Conservation (phyloP, 2,329 filamentous ascomycete species). For the Monilinia fructigena region DNA sequence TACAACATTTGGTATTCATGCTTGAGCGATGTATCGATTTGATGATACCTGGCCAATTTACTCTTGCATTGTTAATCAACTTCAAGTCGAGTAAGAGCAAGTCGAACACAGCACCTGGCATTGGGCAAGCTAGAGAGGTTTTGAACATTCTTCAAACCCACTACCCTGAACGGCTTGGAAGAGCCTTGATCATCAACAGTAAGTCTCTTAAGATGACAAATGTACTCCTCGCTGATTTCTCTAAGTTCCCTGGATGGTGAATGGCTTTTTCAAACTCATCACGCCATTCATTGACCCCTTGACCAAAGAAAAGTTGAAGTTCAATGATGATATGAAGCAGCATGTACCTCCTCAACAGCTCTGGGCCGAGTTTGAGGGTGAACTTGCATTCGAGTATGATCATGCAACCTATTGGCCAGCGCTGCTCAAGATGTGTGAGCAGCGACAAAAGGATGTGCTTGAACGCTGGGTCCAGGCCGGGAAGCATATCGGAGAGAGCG, state of each 20-base stretch:
- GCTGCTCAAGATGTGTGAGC: constrained; percentile 67
- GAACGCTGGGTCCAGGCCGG: constrained; percentile 78
- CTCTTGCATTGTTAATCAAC: constrained; percentile 82
- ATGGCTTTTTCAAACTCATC: constrained; percentile 94
- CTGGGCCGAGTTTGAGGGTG: constrained; percentile 71
- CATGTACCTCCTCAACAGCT: constrained; percentile 82
- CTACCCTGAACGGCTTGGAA: constrained; percentile 88
- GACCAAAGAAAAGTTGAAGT: constrained; percentile 93
- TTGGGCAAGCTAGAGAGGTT: constrained; percentile 78
- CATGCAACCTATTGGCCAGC: constrained; percentile 88
- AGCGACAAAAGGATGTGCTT: constrained; percentile 60
- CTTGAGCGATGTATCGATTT: constrained; percentile 85
- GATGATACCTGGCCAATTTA: constrained; percentile 85
- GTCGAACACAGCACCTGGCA: constrained; percentile 68
- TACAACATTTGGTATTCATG: constrained; percentile 96
- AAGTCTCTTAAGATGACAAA: constrained; percentile 40
- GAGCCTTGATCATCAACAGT: constrained; percentile 88
- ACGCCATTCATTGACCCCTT: constrained; percentile 94
- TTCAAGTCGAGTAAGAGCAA: constrained; percentile 78
- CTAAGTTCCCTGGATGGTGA: constrained; percentile 84
- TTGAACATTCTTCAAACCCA: constrained; percentile 90
- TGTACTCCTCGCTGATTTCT: constrained; percentile 26
- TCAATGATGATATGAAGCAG: constrained; percentile 85
- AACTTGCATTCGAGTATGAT: constrained; percentile 87
- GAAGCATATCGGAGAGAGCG: constrained; percentile 78